A percentile compares a stretch with the other conserved stretches of the same genome.
Conservation (phyloP, 139 green algal genomes). For the Micractinium sp. region DNA sequence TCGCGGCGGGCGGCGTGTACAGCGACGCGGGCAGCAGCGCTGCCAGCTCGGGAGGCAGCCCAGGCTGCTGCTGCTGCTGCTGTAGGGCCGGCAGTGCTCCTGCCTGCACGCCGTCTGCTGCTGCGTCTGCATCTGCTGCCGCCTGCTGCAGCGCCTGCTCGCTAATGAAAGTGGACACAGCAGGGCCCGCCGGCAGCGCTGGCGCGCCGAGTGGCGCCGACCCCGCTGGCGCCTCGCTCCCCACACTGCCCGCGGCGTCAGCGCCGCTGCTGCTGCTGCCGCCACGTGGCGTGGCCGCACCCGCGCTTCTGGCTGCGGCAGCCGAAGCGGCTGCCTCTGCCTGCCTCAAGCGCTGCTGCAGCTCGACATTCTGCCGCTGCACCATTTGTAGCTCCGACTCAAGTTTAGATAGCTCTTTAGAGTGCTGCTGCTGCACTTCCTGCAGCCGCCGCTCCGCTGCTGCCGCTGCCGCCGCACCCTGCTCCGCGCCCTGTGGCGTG, state of each 20-base stretch:
- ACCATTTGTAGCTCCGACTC: slow-evolving; percentile 15
- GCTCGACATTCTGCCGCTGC: slow-evolving; percentile 10
- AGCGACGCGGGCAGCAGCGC: slow-evolving; percentile 29
- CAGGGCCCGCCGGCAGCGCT: background rate
- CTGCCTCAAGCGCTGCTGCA: slow-evolving; percentile 12
- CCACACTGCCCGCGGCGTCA: no score
- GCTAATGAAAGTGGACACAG: background rate
- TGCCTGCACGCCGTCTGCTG: background rate
- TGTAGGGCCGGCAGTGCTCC: background rate
- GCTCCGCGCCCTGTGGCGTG: background rate
- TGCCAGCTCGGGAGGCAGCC: slow-evolving; percentile 11
- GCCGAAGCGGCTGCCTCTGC: background rate
- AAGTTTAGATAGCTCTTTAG: background rate
- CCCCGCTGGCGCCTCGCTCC: background rate
- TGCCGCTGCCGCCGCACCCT: background rate
- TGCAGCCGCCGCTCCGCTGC: background rate
- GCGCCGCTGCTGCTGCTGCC: no score
- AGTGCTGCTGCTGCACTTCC: slow-evolving; percentile 12
- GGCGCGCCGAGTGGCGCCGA: background rate
- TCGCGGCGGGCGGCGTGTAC: background rate
- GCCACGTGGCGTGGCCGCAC: no score
- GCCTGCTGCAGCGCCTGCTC: background rate
- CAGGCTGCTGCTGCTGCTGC: background rate
- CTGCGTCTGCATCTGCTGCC: background rate
- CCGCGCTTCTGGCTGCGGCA: background rate